Evolutionary conservation across 2,329 filamentous ascomycete species (phyloP).

Genomic region (Hymenoscyphus salicellus): DNA sequence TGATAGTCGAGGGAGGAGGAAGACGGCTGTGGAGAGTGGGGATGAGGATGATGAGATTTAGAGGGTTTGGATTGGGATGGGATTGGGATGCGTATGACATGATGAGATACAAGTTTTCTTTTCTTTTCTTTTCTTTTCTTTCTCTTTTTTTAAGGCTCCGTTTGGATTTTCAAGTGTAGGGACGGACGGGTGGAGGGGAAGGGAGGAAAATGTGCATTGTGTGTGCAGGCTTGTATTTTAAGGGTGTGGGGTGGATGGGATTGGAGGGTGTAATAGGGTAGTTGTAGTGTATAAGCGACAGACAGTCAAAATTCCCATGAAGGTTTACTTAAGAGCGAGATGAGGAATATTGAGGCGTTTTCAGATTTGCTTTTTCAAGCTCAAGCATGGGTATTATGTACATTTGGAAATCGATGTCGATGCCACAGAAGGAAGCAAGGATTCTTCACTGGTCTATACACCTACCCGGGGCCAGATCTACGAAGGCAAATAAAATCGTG

Average conservation of each 20-base stretch:
- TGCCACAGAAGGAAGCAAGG: too few relatives aligned
- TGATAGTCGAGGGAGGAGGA: slow-evolving; percentile 58
- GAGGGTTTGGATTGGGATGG: not conserved
- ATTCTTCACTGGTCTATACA: too few relatives aligned
- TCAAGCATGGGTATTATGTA: too few relatives aligned
- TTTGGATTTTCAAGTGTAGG: not conserved
- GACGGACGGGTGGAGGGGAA: too few relatives aligned
- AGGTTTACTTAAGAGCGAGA: not conserved
- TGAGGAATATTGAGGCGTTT: not conserved
- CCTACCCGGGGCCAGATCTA: too few relatives aligned
- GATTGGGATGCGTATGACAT: not conserved
- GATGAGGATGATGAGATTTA: slow-evolving; percentile 46
- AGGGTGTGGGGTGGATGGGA: not conserved
- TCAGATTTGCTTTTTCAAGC: too few relatives aligned
- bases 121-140: not conserved
- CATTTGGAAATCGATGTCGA: too few relatives aligned
- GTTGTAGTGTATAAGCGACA: not conserved
- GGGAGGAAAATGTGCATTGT: not conserved
- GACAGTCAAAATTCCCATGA: not conserved
- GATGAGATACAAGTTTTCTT: not conserved
- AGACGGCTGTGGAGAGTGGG: slow-evolving; percentile 31
- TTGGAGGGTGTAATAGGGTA: not conserved
- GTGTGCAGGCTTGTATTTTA: not conserved
- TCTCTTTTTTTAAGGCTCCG: not conserved
- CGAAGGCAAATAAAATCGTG: too few relatives aligned